Conservation (phyloP, 2,329 filamentous ascomycete genomes). For the Stenocarpella maydis region DNA sequence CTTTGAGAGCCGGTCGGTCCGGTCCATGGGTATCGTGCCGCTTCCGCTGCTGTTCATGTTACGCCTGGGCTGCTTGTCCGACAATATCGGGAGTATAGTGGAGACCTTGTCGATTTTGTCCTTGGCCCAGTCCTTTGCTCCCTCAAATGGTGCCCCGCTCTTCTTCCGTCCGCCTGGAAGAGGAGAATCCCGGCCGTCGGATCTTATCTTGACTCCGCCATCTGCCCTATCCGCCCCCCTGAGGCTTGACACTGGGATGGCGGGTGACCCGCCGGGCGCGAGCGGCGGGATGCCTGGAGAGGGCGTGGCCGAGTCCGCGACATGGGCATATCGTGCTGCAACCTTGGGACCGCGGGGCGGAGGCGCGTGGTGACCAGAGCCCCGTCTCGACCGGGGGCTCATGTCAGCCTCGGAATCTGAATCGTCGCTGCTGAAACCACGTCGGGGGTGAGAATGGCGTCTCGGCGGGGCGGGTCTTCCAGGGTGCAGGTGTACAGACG, state of each 20-base stretch:
- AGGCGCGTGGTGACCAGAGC: constrained; percentile 23
- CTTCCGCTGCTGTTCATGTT: constrained; percentile 44
- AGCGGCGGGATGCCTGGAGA: constrained; percentile 22
- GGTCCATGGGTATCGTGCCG: constrained; percentile 26
- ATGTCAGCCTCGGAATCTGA: constrained; percentile 46
- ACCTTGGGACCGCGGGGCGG: constrained; percentile 31
- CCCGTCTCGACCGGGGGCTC: constrained; percentile 39
- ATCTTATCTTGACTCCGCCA: constrained; percentile 37
- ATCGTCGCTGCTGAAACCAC: constrained; percentile 53
- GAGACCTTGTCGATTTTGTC: constrained; percentile 57
- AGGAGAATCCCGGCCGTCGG: constrained; percentile 27
- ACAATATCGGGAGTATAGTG: constrained; percentile 51
- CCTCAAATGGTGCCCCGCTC: constrained; percentile 26
- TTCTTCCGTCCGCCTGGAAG: neutral
- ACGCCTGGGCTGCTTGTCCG: constrained; percentile 48
- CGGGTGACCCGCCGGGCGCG: constrained; percentile 10
- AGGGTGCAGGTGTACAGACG: constrained; percentile 47
- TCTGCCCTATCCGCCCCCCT: constrained; percentile 25
- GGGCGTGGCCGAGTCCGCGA: constrained; percentile 39
- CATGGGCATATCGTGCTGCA: constrained; percentile 32
- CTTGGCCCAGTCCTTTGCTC: constrained; percentile 32
- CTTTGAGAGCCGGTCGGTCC: constrained; percentile 46
- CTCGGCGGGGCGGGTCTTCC: constrained; percentile 46
- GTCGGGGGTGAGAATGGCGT: constrained; percentile 58
- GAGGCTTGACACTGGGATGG: constrained; percentile 11